Base-by-base conservation (phyloP, 805 yeast genomes). In the Spathaspora arborariae region DNA sequence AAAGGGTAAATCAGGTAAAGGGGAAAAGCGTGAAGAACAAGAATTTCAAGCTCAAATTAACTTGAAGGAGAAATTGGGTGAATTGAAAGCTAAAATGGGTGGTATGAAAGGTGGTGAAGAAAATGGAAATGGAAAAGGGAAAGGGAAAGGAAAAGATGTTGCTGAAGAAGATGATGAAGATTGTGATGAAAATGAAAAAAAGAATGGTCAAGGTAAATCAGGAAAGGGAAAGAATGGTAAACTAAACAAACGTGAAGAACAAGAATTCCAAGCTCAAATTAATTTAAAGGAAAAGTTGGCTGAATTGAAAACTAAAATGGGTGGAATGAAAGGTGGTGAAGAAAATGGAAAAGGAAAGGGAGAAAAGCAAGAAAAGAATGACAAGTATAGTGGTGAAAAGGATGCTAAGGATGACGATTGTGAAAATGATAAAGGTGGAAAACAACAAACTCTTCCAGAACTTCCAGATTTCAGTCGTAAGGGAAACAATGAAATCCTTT, bases 391-490 rank as follows among this genome's bases (percentile, higher is more conserved):
- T 27, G 21, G 16, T 39, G 44, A 39, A 37, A 19, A 34, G 26
- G 35, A 30, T 26, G n/a, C n/a, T n/a, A 39, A 19, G 34, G 40
- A 38, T 7, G 9, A 1, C 4, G 18, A 42, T 16, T 20, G 21
- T 21, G 35, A 42, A 26, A 15, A 15, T 9, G 20, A 22, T 27
- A 35, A 26, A 37, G n/a, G 33, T 27, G 33, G 33, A 8, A 24
- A 35, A 26, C 19, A 39, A 22, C 11, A 24, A 11, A 41, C 33
- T 8, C 22, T 20, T 13, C 41, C 26, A 10, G 13, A 16, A 13
- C 13, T 27, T 18, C 45, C 40, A 34, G 35, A 26, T 20, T 42
- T 34, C 35, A 41, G 16, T 26, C 6, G 19, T 22, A 43, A 42
- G 20, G 39, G 36, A 10, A 36, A 20, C 10, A 38, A 34, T 20